Percentiles rank a stretch among this genome's conserved stretches.
Evolutionary conservation across 495 filamentous ascomycete genomes (phyloP).

Genomic region (Sphaerosporella brunnea): DNA sequence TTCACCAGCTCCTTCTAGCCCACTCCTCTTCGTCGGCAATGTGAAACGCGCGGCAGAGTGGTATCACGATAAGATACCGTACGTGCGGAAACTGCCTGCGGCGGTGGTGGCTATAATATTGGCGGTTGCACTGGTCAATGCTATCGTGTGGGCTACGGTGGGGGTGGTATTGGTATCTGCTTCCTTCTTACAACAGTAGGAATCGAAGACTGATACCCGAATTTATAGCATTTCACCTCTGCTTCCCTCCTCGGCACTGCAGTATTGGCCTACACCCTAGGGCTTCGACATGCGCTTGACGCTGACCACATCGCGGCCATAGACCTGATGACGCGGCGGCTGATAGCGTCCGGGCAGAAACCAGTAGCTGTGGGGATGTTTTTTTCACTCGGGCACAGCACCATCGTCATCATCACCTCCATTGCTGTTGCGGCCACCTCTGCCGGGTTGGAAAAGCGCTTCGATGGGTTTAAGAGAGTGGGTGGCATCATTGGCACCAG

Average conservation of each 20-base stretch:
- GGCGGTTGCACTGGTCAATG: constrained; percentile 15
- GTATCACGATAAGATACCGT: constrained; percentile 34
- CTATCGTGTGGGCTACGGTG: constrained; percentile 20
- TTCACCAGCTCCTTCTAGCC: too few relatives aligned
- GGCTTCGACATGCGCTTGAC: constrained; percentile 83
- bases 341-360: constrained; percentile 70
- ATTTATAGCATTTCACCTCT: constrained; percentile 22
- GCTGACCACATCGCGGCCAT: constrained; percentile 95
- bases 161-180: constrained; percentile 21
- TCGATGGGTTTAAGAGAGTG: constrained; percentile 62
- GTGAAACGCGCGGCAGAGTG: constrained; percentile 8
- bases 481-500: constrained; percentile 75
- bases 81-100: constrained; percentile 29
- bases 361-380: constrained; percentile 93
- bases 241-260: constrained; percentile 57
- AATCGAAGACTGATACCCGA: too few relatives aligned
- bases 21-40: too few relatives aligned
- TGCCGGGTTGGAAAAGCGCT: constrained; percentile 57
- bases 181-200: neutral
- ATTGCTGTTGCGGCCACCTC: constrained; percentile 80
- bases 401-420: constrained; percentile 80
- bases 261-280: constrained; percentile 71
- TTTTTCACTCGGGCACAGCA: constrained; percentile 85
- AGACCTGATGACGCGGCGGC: constrained; percentile 80
- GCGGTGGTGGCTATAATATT: constrained; percentile 18